Base-by-base conservation (phyloP, 164 flowering plant species). In the Macadamia integrifolia region DNA sequence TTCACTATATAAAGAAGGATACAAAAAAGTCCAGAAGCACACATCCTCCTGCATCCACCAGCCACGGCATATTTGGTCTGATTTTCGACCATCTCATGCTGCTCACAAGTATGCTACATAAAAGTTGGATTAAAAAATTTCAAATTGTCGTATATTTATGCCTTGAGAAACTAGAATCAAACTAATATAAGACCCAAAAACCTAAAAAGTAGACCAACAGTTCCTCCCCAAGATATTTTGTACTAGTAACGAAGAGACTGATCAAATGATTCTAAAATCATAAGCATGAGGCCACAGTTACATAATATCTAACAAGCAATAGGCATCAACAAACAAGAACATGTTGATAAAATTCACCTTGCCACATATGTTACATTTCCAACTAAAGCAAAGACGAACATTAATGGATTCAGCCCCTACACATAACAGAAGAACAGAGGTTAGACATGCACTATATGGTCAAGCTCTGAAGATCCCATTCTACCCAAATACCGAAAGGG, bases 31-130 rank as follows among this genome's bases (percentile, higher is more conserved):
- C 97, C 11, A 92, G 85, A 48, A 85, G 60, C 61, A 86, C 82
- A 50, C 97, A 92, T 35, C 88, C 92, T 61, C 78, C 86, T 23
- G 97, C 90, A 75, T 92, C 97, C 58, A 89, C 89, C 69, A 92
- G 69, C 98, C 98, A 92, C 28, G 98, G 96, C 28, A 92, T 63
- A 71, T 92, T 92, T 14, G 94, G 87, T 62, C 64, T 77, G 69
- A 88, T 73, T 69, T 67, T 83, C 14, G 80, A 79, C 96, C 94
- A 90, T 0, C 87, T 86, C 69, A 81, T 28, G 77, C 93, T 87
- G 73, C 71, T 85, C 35, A 90, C 88, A 46, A 92, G 87, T 53
- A 92, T 90, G 76, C 97, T 92, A 67, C 77, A 79, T n/a, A 60
- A 75, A 67, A 64, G 60, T 12, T 52, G 28, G 0, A 44, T 43